Conservation (phyloP, 495 filamentous ascomycete species). For the Aspergillus saccharolyticus region DNA sequence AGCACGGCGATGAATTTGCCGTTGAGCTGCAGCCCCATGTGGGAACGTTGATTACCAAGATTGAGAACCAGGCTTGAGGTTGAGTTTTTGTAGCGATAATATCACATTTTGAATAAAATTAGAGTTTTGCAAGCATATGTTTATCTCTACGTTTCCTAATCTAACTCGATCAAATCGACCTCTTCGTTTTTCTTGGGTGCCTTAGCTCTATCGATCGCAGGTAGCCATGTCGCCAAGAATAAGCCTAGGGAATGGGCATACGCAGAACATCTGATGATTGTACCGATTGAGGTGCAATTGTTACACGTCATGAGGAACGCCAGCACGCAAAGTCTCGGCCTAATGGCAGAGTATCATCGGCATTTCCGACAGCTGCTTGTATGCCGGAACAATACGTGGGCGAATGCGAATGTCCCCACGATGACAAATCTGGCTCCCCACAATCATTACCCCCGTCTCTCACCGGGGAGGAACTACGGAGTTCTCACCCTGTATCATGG, state of each 20-base stretch:
- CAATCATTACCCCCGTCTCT: background rate
- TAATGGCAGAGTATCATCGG: background rate
- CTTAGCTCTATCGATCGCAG: too few relatives aligned
- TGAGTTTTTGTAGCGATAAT: background rate
- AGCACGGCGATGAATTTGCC: conserved; percentile 55
- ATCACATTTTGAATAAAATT: background rate
- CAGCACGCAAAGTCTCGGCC: too few relatives aligned
- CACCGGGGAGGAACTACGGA: background rate
- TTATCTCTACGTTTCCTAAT: too few relatives aligned
- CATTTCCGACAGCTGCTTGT: background rate
- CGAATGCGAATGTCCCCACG: background rate
- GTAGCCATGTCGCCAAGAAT: too few relatives aligned
- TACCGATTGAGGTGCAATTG: too few relatives aligned
- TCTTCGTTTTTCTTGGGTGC: too few relatives aligned
- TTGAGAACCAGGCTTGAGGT: background rate
- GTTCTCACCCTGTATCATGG: too few relatives aligned
- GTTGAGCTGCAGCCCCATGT: conserved; percentile 32
- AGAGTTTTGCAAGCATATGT: background rate
- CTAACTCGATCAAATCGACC: too few relatives aligned
- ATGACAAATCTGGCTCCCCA: background rate
- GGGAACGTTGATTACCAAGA: conserved; percentile 1
- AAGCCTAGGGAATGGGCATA: too few relatives aligned
- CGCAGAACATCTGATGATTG: too few relatives aligned
- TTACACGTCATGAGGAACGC: too few relatives aligned
- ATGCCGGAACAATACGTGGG: background rate